Evolutionary conservation across 352 stramenopile species (phyloP).

Genomic region (Thraustochytrium striatum): DNA sequence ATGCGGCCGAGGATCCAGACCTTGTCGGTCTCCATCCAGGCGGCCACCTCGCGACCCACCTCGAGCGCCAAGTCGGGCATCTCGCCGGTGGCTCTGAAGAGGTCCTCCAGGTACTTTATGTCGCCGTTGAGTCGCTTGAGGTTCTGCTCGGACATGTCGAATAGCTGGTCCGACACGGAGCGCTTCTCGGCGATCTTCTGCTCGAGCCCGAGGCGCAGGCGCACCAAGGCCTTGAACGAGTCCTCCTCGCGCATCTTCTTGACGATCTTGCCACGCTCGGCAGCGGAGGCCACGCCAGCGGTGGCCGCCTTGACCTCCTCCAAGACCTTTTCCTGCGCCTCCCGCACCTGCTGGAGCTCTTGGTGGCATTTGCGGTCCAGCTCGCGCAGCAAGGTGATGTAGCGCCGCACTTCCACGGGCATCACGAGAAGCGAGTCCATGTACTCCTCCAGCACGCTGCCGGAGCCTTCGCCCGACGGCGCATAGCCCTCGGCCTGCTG

Average conservation of each 20-base stretch:
- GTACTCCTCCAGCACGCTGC: constrained; percentile 7
- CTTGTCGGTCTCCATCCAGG: constrained; percentile 16
- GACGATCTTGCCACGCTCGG: background rate
- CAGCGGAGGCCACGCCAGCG: background rate
- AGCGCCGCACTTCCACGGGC: constrained; percentile 30
- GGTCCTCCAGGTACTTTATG: constrained; percentile 37
- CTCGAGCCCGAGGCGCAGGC: background rate
- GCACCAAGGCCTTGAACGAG: background rate
- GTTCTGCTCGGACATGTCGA: constrained; percentile 45
- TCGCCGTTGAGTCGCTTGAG: constrained; percentile 22
- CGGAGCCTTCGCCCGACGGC: background rate
- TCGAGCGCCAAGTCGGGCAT: background rate
- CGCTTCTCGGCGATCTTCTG: constrained; percentile 44
- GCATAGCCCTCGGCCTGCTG: background rate
- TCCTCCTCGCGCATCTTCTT: constrained; percentile 21
- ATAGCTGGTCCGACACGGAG: constrained; percentile 36
- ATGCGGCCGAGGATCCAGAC: constrained; percentile 32
- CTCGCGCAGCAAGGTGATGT: constrained; percentile 33
- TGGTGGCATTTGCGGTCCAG: constrained; percentile 23
- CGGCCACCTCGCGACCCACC: constrained; percentile 1
- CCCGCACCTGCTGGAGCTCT: background rate
- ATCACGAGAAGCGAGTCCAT: constrained; percentile 34
- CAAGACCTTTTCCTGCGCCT: background rate
- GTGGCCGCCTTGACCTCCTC: background rate
- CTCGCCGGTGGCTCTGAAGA: constrained; percentile 5